Conservation (phyloP, 2,329 filamentous ascomycete genomes). For the Byssochlamys sp. region DNA sequence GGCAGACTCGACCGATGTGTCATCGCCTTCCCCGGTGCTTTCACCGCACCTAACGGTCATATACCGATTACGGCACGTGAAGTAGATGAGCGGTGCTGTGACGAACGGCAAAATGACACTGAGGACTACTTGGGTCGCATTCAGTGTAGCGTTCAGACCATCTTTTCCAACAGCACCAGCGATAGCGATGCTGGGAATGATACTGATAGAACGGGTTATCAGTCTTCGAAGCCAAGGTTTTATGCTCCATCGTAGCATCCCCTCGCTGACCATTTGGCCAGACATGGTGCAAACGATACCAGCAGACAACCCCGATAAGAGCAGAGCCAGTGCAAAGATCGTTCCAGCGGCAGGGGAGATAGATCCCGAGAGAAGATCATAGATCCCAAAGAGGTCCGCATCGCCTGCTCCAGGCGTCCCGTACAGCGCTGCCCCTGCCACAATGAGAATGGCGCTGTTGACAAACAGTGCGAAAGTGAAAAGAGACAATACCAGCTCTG, state of each 20-base stretch:
- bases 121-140: constrained; percentile 66
- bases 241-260: constrained; percentile 65
- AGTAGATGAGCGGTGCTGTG: constrained; percentile 73
- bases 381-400: constrained; percentile 76
- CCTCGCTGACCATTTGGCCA: constrained; percentile 80
- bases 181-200: constrained; percentile 73
- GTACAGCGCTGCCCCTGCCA: constrained; percentile 68
- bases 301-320: constrained; percentile 70
- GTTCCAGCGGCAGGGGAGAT: constrained; percentile 69
- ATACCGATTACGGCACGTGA: constrained; percentile 67
- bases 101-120: constrained; percentile 73
- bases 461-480: constrained; percentile 79
- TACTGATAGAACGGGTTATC: constrained; percentile 67
- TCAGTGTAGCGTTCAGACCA: constrained; percentile 62
- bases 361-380: constrained; percentile 57
- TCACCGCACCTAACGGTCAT: constrained; percentile 59
- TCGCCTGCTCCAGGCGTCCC: constrained; percentile 49
- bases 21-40: constrained; percentile 21
- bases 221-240: constrained; percentile 70
- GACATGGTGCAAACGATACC: constrained; percentile 84
- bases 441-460: constrained; percentile 72
- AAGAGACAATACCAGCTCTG: constrained; percentile 61
- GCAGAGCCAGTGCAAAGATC: constrained; percentile 71
- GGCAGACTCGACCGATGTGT: constrained; percentile 23
- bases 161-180: constrained; percentile 64